Percentiles rank a stretch among this genome's conserved stretches.
Evolutionary conservation across 106 monocot genomes (phyloP).

Genomic region (Dendrobium nobile): DNA sequence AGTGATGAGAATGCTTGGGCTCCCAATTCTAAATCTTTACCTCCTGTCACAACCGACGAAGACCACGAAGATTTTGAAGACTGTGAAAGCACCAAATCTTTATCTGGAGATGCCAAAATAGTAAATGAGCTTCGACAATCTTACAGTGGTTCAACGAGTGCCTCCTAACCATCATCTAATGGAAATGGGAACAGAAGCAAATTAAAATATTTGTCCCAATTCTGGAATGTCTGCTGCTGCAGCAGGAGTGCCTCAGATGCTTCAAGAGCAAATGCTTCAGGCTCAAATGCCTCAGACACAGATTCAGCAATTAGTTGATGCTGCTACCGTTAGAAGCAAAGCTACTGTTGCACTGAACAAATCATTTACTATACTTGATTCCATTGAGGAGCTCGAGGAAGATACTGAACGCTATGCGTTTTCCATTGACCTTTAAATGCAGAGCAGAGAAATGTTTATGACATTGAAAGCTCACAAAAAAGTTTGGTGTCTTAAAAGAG

Average conservation of each 20-base stretch:
- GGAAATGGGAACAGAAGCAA: background rate
- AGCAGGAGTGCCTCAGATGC: background rate
- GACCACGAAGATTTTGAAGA: conserved; percentile 1
- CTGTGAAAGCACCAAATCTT: conserved; percentile 6
- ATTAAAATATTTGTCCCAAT: background rate
- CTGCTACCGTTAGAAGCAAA: conserved; percentile 7
- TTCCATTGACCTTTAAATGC: conserved; percentile 15
- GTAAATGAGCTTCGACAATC: background rate
- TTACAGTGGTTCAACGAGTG: conserved; percentile 2
- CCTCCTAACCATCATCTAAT: background rate
- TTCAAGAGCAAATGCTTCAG: conserved; percentile 5
- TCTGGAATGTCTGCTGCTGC: background rate
- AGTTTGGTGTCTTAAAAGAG: conserved; percentile 21
- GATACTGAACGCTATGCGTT: conserved; percentile 16
- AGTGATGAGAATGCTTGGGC: background rate
- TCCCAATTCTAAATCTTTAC: background rate
- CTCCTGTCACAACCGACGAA: background rate
- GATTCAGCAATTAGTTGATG: conserved; percentile 6
- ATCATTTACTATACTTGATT: conserved; percentile 14
- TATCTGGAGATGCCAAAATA: background rate
- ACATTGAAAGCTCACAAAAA: conserved; percentile 11
- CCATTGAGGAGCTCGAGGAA: conserved; percentile 16
- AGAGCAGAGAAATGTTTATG: conserved; percentile 24
- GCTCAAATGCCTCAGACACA: conserved; percentile 5
- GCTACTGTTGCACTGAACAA: conserved; percentile 2